A percentile compares a stretch with the other conserved stretches of the same genome.
phyloP scores from a whole-genome alignment of 352 stramenopile species.

The Pythium brachiatum region DNA sequence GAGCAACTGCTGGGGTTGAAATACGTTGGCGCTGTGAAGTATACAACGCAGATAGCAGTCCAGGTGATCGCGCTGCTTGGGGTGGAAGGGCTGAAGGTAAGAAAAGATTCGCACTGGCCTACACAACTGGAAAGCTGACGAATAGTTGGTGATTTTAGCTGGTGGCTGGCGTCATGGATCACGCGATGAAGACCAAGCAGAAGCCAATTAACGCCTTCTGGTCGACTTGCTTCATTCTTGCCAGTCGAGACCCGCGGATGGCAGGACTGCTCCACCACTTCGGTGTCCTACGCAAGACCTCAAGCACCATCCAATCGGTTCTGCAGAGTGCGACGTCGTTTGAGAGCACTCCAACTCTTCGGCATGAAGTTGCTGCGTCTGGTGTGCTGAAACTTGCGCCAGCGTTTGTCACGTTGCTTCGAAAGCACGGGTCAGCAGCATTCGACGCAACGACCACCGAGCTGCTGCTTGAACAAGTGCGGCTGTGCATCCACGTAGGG shows the following conservation, averaged over 20 bases:
- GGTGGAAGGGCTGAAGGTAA: constrained; percentile 24
- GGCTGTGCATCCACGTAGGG: neutral
- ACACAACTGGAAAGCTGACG: neutral
- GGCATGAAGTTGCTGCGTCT: neutral
- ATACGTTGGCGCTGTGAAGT: constrained; percentile 11
- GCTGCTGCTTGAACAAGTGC: constrained; percentile 1
- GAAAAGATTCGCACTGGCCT: neutral
- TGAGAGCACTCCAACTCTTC: neutral
- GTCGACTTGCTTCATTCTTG: constrained; percentile 26
- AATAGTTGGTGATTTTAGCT: neutral
- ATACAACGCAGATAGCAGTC: constrained; percentile 21
- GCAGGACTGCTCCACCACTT: neutral
- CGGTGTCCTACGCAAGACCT: neutral
- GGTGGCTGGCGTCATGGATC: constrained; percentile 8
- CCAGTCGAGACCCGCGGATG: constrained; percentile 11
- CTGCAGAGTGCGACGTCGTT: neutral
- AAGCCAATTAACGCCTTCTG: constrained; percentile 10
- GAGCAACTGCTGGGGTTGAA: constrained; percentile 17
- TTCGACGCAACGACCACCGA: neutral
- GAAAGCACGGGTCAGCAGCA: neutral
- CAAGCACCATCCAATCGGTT: neutral
- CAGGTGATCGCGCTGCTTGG: constrained; percentile 2
- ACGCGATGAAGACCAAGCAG: neutral
- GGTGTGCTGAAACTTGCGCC: neutral
- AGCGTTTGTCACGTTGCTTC: constrained; percentile 3